These are phyloP conservation scores for Lachnellula suecica DNA, from an alignment of 2,329 filamentous ascomycete species.

Conservation along the genomic window DNA sequence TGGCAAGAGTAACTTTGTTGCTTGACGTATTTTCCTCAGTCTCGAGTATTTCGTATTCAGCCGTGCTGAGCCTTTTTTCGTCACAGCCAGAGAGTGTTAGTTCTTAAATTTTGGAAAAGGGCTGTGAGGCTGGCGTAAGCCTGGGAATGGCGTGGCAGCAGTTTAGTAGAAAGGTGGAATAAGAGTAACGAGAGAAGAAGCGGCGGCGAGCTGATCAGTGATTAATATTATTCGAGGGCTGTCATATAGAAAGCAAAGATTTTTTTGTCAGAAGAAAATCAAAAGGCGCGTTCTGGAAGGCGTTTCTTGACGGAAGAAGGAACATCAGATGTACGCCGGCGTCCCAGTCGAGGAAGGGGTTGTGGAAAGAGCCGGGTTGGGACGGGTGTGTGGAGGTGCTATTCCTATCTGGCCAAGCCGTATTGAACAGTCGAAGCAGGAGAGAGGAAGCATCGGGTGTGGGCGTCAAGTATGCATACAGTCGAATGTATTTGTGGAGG, in stretches of 20 bases:
- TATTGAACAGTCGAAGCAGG: background rate
- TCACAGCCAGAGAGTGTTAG: background rate
- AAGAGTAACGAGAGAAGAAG: background rate
- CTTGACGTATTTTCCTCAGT: background rate
- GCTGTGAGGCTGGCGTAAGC: background rate
- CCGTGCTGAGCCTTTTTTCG: background rate
- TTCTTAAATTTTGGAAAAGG: background rate
- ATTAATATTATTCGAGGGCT: slow-evolving; percentile 9
- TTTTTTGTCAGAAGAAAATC: slow-evolving; percentile 9
- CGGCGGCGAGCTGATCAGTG: slow-evolving; percentile 4
- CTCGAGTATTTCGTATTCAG: background rate
- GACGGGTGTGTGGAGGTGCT: slow-evolving; percentile 6
- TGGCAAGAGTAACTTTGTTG: too few species aligned
- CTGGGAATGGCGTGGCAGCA: background rate
- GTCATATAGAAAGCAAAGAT: slow-evolving; percentile 1
- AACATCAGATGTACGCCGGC: slow-evolving; percentile 6
- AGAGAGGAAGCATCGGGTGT: background rate
- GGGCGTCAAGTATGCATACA: background rate
- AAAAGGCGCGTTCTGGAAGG: slow-evolving; percentile 19
- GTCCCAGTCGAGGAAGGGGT: slow-evolving; percentile 1
- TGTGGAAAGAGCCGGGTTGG: slow-evolving; percentile 8
- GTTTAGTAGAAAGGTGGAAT: background rate
- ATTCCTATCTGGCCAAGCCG: background rate
- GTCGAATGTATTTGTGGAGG: background rate
- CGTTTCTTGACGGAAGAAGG: slow-evolving; percentile 9